Evolutionary conservation across 1,284 basidiomycete species (phyloP).

Genomic region (Ustilago esculenta): DNA sequence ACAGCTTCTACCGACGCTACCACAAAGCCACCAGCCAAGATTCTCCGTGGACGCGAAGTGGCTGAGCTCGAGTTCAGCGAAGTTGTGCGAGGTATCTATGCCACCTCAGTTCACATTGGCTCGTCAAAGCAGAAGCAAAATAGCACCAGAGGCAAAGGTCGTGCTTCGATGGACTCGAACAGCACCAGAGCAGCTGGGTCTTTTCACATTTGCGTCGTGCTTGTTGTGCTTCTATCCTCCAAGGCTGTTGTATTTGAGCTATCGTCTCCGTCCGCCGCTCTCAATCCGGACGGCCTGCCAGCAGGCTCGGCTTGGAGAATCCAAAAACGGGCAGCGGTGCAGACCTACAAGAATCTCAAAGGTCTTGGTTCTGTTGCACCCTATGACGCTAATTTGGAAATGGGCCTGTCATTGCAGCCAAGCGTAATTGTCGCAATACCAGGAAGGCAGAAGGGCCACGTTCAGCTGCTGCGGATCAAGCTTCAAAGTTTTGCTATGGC

Average conservation of each 20-base stretch:
- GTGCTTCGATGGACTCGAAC: not conserved
- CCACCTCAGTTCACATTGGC: slow-evolving; percentile 21
- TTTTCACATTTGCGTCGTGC: slow-evolving; percentile 13
- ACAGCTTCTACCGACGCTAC: slow-evolving; percentile 30
- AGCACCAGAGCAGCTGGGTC: not conserved
- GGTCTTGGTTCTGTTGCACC: slow-evolving; percentile 40
- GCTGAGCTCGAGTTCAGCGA: slow-evolving; percentile 61
- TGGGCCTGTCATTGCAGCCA: not conserved
- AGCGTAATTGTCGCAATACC: slow-evolving; percentile 48
- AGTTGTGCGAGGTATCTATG: slow-evolving; percentile 48
- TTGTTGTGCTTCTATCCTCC: slow-evolving; percentile 49
- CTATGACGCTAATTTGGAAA: not conserved
- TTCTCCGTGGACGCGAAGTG: slow-evolving; percentile 44
- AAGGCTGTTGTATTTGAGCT: slow-evolving; percentile 55
- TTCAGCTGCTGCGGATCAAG: slow-evolving; percentile 47
- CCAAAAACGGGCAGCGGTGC: slow-evolving; percentile 31
- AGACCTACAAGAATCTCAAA: slow-evolving; percentile 39
- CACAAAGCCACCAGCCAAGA: slow-evolving; percentile 10
- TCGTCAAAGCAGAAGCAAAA: not conserved
- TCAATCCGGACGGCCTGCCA: not conserved
- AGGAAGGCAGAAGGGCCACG: slow-evolving; percentile 57
- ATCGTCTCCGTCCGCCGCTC: slow-evolving; percentile 7
- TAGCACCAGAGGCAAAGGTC: slow-evolving; percentile 17
- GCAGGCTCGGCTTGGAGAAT: slow-evolving; percentile 33
- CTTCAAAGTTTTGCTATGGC: not conserved